A percentile compares a stretch with the other conserved stretches of the same genome.
Evolutionary conservation across 805 yeast species (phyloP).

Genomic region (Metschnikowia lachancei): DNA sequence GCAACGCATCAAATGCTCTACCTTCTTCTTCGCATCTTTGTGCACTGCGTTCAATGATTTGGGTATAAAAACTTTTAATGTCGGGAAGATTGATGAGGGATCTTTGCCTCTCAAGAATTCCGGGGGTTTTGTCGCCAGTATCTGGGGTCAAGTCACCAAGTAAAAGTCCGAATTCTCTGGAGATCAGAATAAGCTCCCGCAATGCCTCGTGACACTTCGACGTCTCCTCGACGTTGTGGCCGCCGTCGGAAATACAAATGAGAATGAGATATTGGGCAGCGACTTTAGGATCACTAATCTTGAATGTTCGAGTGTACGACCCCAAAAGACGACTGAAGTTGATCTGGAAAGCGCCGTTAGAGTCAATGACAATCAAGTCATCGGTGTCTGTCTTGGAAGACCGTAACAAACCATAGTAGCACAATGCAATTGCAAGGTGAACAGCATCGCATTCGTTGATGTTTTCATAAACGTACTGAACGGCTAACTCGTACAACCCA

Average conservation of each 20-base stretch:
- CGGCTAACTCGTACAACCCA: constrained; percentile 81
- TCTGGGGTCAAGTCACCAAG: constrained; percentile 74
- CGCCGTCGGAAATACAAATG: constrained; percentile 52
- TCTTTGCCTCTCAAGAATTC: constrained; percentile 78
- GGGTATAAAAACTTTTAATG: constrained; percentile 58
- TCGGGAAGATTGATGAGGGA: constrained; percentile 56
- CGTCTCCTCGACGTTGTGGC: constrained; percentile 42
- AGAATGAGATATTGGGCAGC: constrained; percentile 87
- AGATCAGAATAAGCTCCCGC: constrained; percentile 78
- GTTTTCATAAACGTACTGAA: constrained; percentile 55
- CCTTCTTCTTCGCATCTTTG: constrained; percentile 89
- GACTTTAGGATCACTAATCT: constrained; percentile 79
- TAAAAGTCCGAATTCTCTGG: constrained; percentile 76
- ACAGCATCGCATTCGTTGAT: constrained; percentile 81
- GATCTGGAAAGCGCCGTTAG: constrained; percentile 34
- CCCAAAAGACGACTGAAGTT: constrained; percentile 69
- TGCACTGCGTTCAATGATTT: constrained; percentile 83
- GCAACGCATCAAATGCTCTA: constrained; percentile 76
- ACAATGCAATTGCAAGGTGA: constrained; percentile 80
- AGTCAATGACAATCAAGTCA: constrained; percentile 36
- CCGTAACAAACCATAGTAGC: constrained; percentile 66
- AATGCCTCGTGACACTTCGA: constrained; percentile 72
- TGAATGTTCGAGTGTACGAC: constrained; percentile 76
- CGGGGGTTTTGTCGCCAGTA: constrained; percentile 76
- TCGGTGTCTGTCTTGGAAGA: constrained; percentile 38